Evolutionary conservation across 192 early-diverging fungal species (phyloP).

Genomic region (Jimgerdemannia flammicorona): DNA sequence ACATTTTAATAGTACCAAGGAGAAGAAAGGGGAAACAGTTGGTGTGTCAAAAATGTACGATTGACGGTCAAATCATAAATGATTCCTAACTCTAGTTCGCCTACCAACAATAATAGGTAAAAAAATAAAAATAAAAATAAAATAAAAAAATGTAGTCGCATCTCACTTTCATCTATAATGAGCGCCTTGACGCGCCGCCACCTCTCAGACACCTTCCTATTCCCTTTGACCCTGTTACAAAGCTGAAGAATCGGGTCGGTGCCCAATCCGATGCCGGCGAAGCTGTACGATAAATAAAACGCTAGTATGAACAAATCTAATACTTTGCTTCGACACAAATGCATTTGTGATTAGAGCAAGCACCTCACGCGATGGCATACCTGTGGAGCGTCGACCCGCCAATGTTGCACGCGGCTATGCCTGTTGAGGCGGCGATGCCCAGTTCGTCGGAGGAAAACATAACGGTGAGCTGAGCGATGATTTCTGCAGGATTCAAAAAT

Average conservation of each 20-base stretch:
- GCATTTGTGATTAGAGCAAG: no score
- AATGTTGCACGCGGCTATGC: constrained; percentile 80
- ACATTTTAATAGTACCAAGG: background rate
- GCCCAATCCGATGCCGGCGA: constrained; percentile 64
- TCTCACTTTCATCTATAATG: constrained; percentile 70
- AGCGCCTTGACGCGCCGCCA: constrained; percentile 62
- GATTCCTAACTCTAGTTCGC: no score
- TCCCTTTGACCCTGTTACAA: constrained; percentile 20
- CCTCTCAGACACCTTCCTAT: constrained; percentile 33
- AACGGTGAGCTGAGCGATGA: constrained; percentile 33
- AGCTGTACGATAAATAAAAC: constrained; percentile 27
- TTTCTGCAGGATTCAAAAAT: constrained; percentile 14
- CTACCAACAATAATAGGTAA: no score
- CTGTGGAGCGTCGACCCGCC: constrained; percentile 68
- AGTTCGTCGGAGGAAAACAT: constrained; percentile 31
- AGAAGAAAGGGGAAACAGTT: no score
- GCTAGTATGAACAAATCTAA: background rate
- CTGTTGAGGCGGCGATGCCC: constrained; percentile 69
- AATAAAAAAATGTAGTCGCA: background rate
- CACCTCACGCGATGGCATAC: background rate
- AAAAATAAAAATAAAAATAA: no score
- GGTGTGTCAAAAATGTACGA: no score
- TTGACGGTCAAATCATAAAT: no score
- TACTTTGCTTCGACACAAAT: no score
- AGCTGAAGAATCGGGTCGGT: constrained; percentile 23